phyloP scores from a whole-genome alignment of 2,329 filamentous ascomycete species.

The Ascochyta clinopodiicola region DNA sequence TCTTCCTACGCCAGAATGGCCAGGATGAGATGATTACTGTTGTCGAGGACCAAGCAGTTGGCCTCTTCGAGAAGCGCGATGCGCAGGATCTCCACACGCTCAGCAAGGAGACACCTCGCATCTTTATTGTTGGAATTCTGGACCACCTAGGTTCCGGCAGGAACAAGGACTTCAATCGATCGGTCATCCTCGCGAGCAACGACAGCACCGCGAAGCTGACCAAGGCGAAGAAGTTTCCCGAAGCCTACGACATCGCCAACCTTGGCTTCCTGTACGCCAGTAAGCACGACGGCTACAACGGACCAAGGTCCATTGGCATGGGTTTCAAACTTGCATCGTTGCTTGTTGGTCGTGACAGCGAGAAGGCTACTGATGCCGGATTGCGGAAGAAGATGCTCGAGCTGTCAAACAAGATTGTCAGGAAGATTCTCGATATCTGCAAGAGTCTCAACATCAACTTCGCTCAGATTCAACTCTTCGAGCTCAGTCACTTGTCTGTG shows the following conservation, averaged over 20 bases:
- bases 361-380: conserved; percentile 39
- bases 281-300: conserved; percentile 43
- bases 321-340: conserved; percentile 48
- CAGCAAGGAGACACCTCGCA: conserved; percentile 38
- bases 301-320: conserved; percentile 42
- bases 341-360: conserved; percentile 41
- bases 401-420: conserved; percentile 51
- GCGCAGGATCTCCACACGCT: conserved; percentile 36
- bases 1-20: conserved; percentile 32
- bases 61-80: conserved; percentile 38
- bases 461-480: conserved; percentile 49
- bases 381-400: conserved; percentile 50
- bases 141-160: conserved; percentile 39
- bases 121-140: conserved; percentile 40
- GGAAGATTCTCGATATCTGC: conserved; percentile 51
- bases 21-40: conserved; percentile 32
- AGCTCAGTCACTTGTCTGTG: conserved; percentile 53
- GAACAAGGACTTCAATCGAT: conserved; percentile 38
- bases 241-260: conserved; percentile 45
- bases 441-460: conserved; percentile 52
- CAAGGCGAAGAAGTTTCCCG: conserved; percentile 40
- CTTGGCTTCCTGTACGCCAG: conserved; percentile 42
- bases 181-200: conserved; percentile 37
- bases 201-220: conserved; percentile 32
- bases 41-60: conserved; percentile 36